Conservation (phyloP, 2,329 filamentous ascomycete genomes). For the Grosmannia penicillata region DNA sequence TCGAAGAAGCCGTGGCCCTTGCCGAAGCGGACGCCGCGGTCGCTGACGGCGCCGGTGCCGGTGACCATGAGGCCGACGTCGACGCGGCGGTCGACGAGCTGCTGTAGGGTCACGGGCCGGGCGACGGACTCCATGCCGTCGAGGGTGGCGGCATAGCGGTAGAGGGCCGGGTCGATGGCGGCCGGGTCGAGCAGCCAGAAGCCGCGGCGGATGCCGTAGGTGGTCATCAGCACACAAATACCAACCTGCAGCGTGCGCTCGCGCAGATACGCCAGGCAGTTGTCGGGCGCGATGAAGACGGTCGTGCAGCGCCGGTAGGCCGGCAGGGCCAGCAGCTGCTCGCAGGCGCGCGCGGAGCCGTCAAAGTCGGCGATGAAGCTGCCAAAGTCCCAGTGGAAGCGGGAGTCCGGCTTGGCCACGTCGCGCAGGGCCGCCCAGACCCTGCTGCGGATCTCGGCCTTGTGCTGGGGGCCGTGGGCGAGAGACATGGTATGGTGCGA, state of each 20-base stretch:
- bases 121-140: conserved; percentile 3
- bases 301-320: background rate
- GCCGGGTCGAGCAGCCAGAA: conserved; percentile 4
- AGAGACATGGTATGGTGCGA: background rate
- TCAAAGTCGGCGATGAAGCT: conserved; percentile 4
- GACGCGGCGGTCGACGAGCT: background rate
- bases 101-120: background rate
- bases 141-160: conserved; percentile 1
- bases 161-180: background rate
- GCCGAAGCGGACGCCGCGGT: conserved; percentile 2
- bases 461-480: background rate
- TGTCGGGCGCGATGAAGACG: conserved; percentile 3
- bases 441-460: background rate
- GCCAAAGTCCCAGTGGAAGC: conserved; percentile 2
- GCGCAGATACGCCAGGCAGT: conserved; percentile 3
- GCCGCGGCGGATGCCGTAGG: conserved; percentile 3
- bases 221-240: background rate
- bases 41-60: conserved; percentile 3
- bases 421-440: conserved; percentile 2
- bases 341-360: background rate
- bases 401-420: conserved; percentile 3
- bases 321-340: background rate
- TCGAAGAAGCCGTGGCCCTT: conserved; percentile 6
- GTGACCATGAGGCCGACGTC: conserved; percentile 3
- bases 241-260: background rate